Base-by-base conservation (phyloP, 371 early-diverging fungal genomes). In the Syncephalastrum contaminatum region DNA sequence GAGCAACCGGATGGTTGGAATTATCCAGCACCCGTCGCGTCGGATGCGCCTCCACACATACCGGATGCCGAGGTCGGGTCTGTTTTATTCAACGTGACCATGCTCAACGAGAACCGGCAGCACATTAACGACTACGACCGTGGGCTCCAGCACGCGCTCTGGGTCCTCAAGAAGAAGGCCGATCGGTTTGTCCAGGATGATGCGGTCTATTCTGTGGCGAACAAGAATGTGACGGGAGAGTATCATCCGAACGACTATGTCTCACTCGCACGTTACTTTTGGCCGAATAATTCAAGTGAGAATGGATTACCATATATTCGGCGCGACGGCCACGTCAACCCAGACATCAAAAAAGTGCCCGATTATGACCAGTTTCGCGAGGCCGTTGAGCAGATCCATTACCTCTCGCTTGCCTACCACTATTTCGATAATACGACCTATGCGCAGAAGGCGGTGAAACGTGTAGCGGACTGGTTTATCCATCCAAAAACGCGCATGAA, bases 401-500 rank as follows among this genome's bases (percentile, higher is more conserved):
- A 64, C 27, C 56, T 76, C 55, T 77, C 75, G 3, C 61, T 84
- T 51, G 79, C 78, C 0, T 84, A 75, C 48, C 80, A 77, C 53
- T 82, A 69, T 51, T 79, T 80, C 20, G 71, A 69, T 7, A 63
- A 79, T 43, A 73, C 72, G 43, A 70, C 66, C 1, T 82, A 71
- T 67, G 76, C 77, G 12, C 59, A 56, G 19, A 72, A 67, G 50
- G 76, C 69, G 10, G 62, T 54, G 7, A 41, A 66, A 41, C 66
- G 80, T 7, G 48, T 84, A 15, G 52, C 58, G 18, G 64, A 63
- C 21, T 82, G 84, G 82, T 84, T 84, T 57, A 42, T 82, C 16
- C 63, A 84, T 53, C 67, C 77, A 15, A 54, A 56, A 5, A 79
- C 81, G 2, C 66, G 69, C 13, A 83, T 83, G 84, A 83, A 83